phyloP scores from a whole-genome alignment of 371 early-diverging fungal species.

The Syncephalastrum monosporum region DNA sequence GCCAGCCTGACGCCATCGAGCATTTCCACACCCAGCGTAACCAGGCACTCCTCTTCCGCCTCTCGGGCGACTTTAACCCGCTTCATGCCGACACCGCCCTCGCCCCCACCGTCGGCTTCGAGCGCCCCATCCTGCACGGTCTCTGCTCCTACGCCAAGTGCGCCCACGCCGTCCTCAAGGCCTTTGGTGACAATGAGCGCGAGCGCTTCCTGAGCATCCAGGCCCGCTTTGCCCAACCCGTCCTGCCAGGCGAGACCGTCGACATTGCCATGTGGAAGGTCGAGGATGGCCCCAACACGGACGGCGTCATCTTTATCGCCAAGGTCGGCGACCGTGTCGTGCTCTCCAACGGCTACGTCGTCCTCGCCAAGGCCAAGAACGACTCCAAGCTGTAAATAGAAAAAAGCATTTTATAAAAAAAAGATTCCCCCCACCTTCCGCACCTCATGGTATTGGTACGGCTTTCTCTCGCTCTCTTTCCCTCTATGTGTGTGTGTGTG shows the following conservation, averaged over 20 bases:
- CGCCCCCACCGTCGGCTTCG: conserved; percentile 67
- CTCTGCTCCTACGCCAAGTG: conserved; percentile 70
- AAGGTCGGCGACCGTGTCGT: conserved; percentile 37
- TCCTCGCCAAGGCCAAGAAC: conserved; percentile 23
- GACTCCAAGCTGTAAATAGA: conserved; percentile 37
- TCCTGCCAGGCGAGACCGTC: conserved; percentile 72
- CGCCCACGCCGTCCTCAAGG: conserved; percentile 60
- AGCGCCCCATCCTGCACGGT: conserved; percentile 72
- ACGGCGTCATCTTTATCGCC: conserved; percentile 31
- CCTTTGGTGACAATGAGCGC: conserved; percentile 54
- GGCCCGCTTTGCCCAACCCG: conserved; percentile 70
- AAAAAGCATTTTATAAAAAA: too few species aligned
- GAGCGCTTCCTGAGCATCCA: conserved; percentile 61
- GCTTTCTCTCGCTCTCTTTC: too few species aligned
- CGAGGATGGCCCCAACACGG: conserved; percentile 23
- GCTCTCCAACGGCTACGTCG: conserved; percentile 31
- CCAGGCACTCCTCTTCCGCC: conserved; percentile 70
- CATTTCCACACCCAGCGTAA: conserved; percentile 43
- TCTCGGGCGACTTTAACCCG: conserved; percentile 77
- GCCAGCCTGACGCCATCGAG: conserved; percentile 61
- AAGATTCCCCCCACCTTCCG: too few species aligned
- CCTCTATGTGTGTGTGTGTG: too few species aligned
- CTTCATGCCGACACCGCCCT: conserved; percentile 67
- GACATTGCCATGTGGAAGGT: conserved; percentile 74
- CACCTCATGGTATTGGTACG: too few species aligned